Percentiles rank a stretch among this genome's conserved stretches.
phyloP scores from a whole-genome alignment of 2,329 filamentous ascomycete species.

The Myriosclerotinia curreyana region DNA sequence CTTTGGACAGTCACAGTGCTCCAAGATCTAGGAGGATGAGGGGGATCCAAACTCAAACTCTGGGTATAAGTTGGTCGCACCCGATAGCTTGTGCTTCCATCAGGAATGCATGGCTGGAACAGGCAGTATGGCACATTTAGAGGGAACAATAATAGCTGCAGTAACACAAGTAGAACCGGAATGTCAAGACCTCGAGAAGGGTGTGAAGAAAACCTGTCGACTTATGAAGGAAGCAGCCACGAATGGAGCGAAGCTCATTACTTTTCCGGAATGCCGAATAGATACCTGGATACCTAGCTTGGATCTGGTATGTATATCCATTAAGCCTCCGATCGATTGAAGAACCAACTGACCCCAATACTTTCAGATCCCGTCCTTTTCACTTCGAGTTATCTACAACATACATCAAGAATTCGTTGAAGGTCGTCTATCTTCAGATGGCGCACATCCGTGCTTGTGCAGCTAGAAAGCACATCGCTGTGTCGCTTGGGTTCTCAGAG shows the following conservation, averaged over 20 bases:
- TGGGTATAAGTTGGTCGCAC: not conserved
- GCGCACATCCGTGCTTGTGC: constrained; percentile 45
- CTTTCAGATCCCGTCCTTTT: not conserved
- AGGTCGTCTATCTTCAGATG: constrained; percentile 44
- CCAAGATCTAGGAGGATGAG: not conserved
- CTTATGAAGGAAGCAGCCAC: constrained; percentile 54
- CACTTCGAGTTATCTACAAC: not conserved
- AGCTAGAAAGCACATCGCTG: constrained; percentile 45
- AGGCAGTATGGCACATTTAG: not conserved
- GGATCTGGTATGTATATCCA: constrained; percentile 9
- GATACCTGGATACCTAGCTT: constrained; percentile 8
- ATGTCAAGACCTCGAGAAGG: constrained; percentile 56
- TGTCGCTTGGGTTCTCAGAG: constrained; percentile 49
- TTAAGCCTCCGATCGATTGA: not conserved
- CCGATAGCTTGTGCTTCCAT: not conserved
- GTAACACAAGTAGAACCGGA: constrained; percentile 56
- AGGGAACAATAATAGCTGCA: constrained; percentile 37
- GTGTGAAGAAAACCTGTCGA: constrained; percentile 54
- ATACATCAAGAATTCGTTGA: constrained; percentile 37
- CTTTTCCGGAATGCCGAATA: constrained; percentile 51
- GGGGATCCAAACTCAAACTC: not conserved
- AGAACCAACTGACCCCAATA: not conserved
- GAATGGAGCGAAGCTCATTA: constrained; percentile 52
- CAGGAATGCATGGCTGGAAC: not conserved
- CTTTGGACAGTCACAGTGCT: not conserved